phyloP scores from a whole-genome alignment of 177 flowering plant genomes.

The Vitis hybrid region DNA sequence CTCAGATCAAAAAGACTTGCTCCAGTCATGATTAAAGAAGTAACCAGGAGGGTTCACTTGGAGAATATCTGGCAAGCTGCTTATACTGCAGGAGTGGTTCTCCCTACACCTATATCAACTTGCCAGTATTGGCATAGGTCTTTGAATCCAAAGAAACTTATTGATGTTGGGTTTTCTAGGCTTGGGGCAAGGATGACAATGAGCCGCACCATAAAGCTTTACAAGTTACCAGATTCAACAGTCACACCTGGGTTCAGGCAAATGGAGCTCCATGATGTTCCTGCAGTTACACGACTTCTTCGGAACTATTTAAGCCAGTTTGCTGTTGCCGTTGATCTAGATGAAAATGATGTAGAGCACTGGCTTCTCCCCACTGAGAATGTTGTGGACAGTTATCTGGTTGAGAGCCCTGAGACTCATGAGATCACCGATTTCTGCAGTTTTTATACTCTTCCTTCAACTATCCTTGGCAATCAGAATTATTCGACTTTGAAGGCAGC shows the following conservation, averaged over 20 bases:
- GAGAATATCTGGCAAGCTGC: constrained; percentile 60
- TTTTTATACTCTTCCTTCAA: constrained; percentile 54
- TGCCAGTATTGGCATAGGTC: constrained; percentile 58
- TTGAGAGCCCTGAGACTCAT: constrained; percentile 45
- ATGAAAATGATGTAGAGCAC: constrained; percentile 45
- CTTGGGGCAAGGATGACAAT: constrained; percentile 57
- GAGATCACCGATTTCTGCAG: constrained; percentile 55
- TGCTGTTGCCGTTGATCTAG: constrained; percentile 40
- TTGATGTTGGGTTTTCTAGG: constrained; percentile 52
- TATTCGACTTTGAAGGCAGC: constrained; percentile 46
- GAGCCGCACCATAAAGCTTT: constrained; percentile 54
- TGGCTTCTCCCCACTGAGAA: constrained; percentile 46
- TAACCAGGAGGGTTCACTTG: constrained; percentile 48
- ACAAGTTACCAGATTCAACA: constrained; percentile 43
- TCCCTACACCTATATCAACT: constrained; percentile 47
- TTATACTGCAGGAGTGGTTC: constrained; percentile 53
- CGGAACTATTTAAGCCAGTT: constrained; percentile 38
- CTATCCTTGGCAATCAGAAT: constrained; percentile 47
- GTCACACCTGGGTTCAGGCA: constrained; percentile 46
- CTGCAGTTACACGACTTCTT: constrained; percentile 45
- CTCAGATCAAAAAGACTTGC: constrained; percentile 44
- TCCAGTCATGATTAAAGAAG: constrained; percentile 54
- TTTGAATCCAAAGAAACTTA: constrained; percentile 51
- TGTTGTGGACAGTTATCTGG: constrained; percentile 49
- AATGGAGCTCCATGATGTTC: constrained; percentile 47